A percentile compares a stretch with the other conserved stretches of the same genome.
These are phyloP conservation scores for Huiozyma naganishii DNA, from an alignment of 805 yeast genomes.

Conservation along the genomic window DNA sequence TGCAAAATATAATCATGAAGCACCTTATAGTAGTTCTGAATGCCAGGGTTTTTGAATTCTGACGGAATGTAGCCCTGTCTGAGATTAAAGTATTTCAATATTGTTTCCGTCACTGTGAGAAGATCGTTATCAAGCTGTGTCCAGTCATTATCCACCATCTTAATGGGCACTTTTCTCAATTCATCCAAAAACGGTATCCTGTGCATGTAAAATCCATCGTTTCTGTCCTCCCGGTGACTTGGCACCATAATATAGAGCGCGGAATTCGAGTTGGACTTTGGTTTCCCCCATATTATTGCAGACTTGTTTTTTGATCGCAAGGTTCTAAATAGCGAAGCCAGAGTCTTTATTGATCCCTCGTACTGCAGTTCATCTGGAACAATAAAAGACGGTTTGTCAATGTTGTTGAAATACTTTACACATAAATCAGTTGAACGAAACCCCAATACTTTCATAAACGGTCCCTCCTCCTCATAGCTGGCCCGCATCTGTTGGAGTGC, in stretches of 20 bases:
- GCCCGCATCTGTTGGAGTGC: slow-evolving; percentile 12
- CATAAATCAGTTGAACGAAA: slow-evolving; percentile 39
- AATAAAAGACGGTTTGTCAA: slow-evolving; percentile 48
- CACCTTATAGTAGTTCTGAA: slow-evolving; percentile 55
- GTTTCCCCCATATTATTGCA: slow-evolving; percentile 67
- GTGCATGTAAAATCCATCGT: slow-evolving; percentile 66
- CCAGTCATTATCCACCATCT: slow-evolving; percentile 11
- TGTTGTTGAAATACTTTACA: slow-evolving; percentile 40
- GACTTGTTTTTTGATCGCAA: slow-evolving; percentile 41
- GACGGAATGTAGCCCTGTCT: slow-evolving; percentile 43
- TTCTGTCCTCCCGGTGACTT: slow-evolving; percentile 24
- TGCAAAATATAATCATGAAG: slow-evolving; percentile 60
- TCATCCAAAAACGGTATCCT: slow-evolving; percentile 69
- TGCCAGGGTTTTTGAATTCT: slow-evolving; percentile 51
- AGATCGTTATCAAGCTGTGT: slow-evolving; percentile 4
- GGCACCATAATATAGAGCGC: slow-evolving; percentile 50
- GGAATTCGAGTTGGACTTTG: slow-evolving; percentile 45
- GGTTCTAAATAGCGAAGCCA: slow-evolving; percentile 56
- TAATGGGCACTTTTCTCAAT: slow-evolving; percentile 49
- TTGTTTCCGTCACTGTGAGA: slow-evolving; percentile 15
- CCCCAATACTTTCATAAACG: slow-evolving; percentile 57
- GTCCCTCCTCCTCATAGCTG: slow-evolving; percentile 16
- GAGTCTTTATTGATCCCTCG: slow-evolving; percentile 54
- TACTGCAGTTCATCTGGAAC: slow-evolving; percentile 54
- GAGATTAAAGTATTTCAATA: slow-evolving; percentile 34